Evolutionary conservation across 148 eudicot genomes (phyloP).

Genomic region (Camellia lanceoleosa): DNA sequence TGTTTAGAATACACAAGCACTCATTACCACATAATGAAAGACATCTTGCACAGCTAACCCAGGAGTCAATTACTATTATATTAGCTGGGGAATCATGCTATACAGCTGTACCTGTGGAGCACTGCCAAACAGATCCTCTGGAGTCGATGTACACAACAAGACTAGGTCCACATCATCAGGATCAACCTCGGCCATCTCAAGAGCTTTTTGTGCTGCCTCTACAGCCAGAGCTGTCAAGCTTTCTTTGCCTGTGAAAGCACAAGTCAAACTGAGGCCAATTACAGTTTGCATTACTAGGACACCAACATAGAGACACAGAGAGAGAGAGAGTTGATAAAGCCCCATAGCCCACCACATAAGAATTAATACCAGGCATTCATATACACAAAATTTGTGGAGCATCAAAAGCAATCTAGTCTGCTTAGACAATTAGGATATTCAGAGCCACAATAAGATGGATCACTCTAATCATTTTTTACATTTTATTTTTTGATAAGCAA

Average conservation of each 20-base stretch:
- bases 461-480: neutral
- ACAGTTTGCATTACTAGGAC: neutral
- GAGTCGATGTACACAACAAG: slow-evolving; percentile 87
- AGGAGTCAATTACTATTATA: neutral
- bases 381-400: neutral
- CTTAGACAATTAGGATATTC: neutral
- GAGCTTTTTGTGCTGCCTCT: slow-evolving; percentile 85
- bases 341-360: too few relatives aligned
- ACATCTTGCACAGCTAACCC: neutral
- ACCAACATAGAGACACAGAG: neutral
- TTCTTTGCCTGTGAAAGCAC: slow-evolving; percentile 55
- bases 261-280: slow-evolving; percentile 5
- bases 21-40: neutral
- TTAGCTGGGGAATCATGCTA: neutral
- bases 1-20: neutral
- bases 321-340: neutral
- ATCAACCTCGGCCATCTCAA: slow-evolving; percentile 79
- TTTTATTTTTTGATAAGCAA: too few relatives aligned
- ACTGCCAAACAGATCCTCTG: slow-evolving; percentile 93
- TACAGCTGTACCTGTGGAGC: slow-evolving; percentile 76
- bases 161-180: slow-evolving; percentile 85
- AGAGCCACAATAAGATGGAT: neutral
- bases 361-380: neutral
- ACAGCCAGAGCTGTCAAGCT: slow-evolving; percentile 65
- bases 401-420: neutral